Percentiles rank a stretch among this genome's conserved stretches.
Evolutionary conservation across 2,329 filamentous ascomycete genomes (phyloP).

Genomic region (Trichoderma asperellum): DNA sequence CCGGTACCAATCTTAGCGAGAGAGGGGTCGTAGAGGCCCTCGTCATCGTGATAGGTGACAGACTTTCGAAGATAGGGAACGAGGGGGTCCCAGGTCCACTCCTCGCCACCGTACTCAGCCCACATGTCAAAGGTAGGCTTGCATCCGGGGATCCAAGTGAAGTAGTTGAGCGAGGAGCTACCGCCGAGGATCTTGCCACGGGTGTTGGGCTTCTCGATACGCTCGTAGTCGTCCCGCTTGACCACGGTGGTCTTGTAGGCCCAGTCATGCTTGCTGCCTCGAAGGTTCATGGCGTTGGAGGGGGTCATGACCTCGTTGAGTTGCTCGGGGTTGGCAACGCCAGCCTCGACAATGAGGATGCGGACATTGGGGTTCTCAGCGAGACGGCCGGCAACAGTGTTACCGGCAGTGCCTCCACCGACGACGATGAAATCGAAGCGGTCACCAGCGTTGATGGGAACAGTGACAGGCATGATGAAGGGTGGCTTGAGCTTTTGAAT

Average conservation of each 20-base stretch:
- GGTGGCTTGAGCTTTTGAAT: constrained; percentile 29
- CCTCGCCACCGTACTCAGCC: constrained; percentile 72
- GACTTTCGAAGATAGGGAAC: constrained; percentile 59
- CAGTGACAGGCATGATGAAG: constrained; percentile 24
- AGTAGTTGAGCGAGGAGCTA: constrained; percentile 64
- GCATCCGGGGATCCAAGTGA: constrained; percentile 64
- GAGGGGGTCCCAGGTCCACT: constrained; percentile 61
- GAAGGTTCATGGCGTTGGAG: constrained; percentile 55
- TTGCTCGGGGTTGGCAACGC: constrained; percentile 51
- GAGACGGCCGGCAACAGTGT: constrained; percentile 44
- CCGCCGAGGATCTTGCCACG: constrained; percentile 64
- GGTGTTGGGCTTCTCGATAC: constrained; percentile 66
- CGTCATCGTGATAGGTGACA: constrained; percentile 62
- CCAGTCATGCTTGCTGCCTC: constrained; percentile 62
- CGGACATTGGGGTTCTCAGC: constrained; percentile 45
- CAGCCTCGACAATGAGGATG: constrained; percentile 54
- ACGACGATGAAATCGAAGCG: constrained; percentile 42
- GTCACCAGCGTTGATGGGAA: constrained; percentile 23
- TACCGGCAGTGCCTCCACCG: constrained; percentile 44
- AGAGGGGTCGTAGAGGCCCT: constrained; percentile 48
- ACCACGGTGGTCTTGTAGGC: constrained; percentile 65
- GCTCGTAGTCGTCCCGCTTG: constrained; percentile 61
- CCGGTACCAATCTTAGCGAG: constrained; percentile 55
- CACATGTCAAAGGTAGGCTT: constrained; percentile 67
- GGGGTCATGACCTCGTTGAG: constrained; percentile 59